Evolutionary conservation across 257 asterid species (phyloP).

Genomic region (Anisodus tanguticus): DNA sequence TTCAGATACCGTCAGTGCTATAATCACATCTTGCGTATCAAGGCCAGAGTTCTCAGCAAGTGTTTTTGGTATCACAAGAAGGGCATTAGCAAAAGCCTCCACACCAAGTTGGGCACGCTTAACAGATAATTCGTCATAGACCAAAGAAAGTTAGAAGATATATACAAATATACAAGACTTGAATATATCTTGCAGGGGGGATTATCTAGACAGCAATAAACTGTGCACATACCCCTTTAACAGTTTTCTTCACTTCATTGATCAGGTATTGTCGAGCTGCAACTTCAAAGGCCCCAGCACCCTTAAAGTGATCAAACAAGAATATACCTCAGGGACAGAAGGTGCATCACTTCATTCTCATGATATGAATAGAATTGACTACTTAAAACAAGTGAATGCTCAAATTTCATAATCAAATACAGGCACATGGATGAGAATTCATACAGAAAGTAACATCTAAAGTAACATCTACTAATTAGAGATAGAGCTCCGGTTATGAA

Average conservation of each 20-base stretch:
- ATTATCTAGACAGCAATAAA: not conserved
- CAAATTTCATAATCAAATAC: conserved; percentile 15
- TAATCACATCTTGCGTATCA: conserved; percentile 95
- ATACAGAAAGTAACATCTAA: not conserved
- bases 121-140: conserved; percentile 19
- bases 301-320: conserved; percentile 53
- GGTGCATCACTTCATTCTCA: not conserved
- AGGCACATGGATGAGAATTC: not conserved
- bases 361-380: not conserved
- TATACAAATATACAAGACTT: not conserved
- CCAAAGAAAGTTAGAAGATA: conserved; percentile 6
- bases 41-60: conserved; percentile 99
- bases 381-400: not conserved
- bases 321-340: conserved; percentile 17
- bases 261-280: conserved; percentile 92
- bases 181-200: not conserved
- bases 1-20: conserved; percentile 71
- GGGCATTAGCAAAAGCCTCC: conserved; percentile 97
- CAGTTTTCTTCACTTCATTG: conserved; percentile 96
- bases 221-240: conserved; percentile 73
- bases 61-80: conserved; percentile 92
- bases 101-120: conserved; percentile 99
- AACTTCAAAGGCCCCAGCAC: conserved; percentile 99
- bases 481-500: not conserved
- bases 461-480: conserved; percentile 13